Evolutionary conservation across 164 flowering plant species (phyloP).

Genomic region (Protea cynaroides): DNA sequence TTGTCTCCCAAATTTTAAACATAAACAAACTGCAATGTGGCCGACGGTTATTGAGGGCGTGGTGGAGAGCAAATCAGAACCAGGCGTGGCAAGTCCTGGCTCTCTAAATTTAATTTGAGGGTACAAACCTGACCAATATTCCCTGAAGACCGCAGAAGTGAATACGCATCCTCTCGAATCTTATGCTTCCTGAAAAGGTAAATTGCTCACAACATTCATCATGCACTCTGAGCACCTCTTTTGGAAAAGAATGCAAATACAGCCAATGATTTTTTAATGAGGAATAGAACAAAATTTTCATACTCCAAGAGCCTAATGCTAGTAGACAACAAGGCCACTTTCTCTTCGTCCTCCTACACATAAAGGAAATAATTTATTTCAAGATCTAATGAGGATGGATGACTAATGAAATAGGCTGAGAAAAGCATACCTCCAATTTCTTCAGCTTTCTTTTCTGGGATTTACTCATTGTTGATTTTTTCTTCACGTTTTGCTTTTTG

Average conservation of each 20-base stretch:
- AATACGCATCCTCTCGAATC: constrained; percentile 49
- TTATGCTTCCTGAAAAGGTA: constrained; percentile 53
- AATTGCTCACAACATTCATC: neutral
- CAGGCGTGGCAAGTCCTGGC: too few relatives aligned
- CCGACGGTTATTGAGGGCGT: too few relatives aligned
- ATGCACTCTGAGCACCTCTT: neutral
- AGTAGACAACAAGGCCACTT: constrained; percentile 31
- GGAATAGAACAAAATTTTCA: constrained; percentile 12
- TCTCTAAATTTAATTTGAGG: neutral
- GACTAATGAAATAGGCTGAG: neutral
- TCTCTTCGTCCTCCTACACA: constrained; percentile 67
- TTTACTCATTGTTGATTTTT: constrained; percentile 33
- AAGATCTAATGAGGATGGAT: neutral
- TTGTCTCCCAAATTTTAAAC: too few relatives aligned
- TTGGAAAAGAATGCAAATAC: neutral
- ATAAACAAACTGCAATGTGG: too few relatives aligned
- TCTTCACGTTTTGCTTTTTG: constrained; percentile 12
- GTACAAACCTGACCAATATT: constrained; percentile 71
- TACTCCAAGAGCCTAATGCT: constrained; percentile 64
- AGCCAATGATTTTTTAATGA: neutral
- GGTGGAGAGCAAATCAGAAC: too few relatives aligned
- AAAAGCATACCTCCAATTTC: constrained; percentile 55
- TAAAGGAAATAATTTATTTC: neutral
- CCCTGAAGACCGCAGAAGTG: constrained; percentile 54
- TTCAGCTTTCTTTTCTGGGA: constrained; percentile 70